Conservation (phyloP, 306 rosid species). For the Abrus precatorius region DNA sequence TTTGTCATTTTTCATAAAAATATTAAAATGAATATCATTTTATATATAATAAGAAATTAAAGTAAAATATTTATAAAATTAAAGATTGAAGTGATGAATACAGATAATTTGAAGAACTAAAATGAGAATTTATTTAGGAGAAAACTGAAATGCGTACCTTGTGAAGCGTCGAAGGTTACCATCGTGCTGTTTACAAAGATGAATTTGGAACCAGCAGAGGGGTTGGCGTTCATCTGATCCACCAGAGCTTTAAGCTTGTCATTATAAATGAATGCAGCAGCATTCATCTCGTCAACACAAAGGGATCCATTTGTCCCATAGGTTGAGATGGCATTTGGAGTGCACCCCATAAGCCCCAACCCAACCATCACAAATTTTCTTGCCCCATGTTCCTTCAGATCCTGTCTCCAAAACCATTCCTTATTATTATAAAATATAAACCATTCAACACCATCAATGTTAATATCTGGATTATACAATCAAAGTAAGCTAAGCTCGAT, state of each 20-base stretch:
- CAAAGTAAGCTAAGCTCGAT: too few species aligned
- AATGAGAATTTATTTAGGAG: too few species aligned
- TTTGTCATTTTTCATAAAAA: too few species aligned
- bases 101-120: too few species aligned
- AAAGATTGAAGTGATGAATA: too few species aligned
- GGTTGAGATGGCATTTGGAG: conserved; percentile 35
- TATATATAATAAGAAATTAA: too few species aligned
- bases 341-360: conserved; percentile 60
- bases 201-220: conserved; percentile 39
- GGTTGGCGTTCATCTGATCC: conserved; percentile 31
- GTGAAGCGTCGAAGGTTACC: neutral
- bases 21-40: too few species aligned
- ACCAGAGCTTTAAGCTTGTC: conserved; percentile 48
- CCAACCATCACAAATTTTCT: conserved; percentile 62
- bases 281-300: conserved; percentile 49
- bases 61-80: too few species aligned
- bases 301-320: conserved; percentile 33
- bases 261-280: conserved; percentile 42
- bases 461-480: too few species aligned
- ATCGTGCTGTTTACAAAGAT: conserved; percentile 39
- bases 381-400: conserved; percentile 57
- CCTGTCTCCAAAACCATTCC: conserved; percentile 16
- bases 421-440: neutral
- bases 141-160: neutral
- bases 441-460: too few species aligned